These are phyloP conservation scores for Pyricularia grisea DNA, from an alignment of 2,329 filamentous ascomycete species.

Conservation along the genomic window DNA sequence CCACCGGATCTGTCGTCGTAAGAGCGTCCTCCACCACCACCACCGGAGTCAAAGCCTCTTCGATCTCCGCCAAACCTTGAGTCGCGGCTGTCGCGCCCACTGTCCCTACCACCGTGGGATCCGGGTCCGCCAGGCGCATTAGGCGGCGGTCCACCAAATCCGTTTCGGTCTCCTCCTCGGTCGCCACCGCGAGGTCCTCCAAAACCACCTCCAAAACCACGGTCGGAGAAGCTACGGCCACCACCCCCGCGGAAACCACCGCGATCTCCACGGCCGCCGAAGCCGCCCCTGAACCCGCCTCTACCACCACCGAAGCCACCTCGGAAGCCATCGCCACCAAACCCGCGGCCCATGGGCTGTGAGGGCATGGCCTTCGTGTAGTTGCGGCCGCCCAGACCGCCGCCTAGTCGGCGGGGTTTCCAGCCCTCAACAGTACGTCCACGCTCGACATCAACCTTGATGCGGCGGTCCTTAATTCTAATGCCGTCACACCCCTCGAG, in stretches of 20 bases:
- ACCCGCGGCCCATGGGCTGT: slow-evolving; percentile 49
- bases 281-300: slow-evolving; percentile 31
- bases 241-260: slow-evolving; percentile 35
- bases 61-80: slow-evolving; percentile 29
- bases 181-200: slow-evolving; percentile 33
- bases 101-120: slow-evolving; percentile 36
- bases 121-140: slow-evolving; percentile 54
- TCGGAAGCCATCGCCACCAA: slow-evolving; percentile 49
- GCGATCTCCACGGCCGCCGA: not conserved
- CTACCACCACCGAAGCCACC: slow-evolving; percentile 28
- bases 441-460: slow-evolving; percentile 93
- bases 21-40: slow-evolving; percentile 32
- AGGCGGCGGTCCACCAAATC: slow-evolving; percentile 41
- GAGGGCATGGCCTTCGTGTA: slow-evolving; percentile 77
- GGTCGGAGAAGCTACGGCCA: slow-evolving; percentile 17
- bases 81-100: slow-evolving; percentile 28
- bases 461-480: slow-evolving; percentile 82
- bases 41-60: slow-evolving; percentile 35
- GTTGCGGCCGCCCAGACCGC: slow-evolving; percentile 82
- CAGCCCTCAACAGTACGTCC: slow-evolving; percentile 90
- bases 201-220: slow-evolving; percentile 45
- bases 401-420: slow-evolving; percentile 85
- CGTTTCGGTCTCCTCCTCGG: slow-evolving; percentile 33
- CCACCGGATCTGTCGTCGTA: slow-evolving; percentile 36
- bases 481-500: slow-evolving; percentile 80